Conservation (phyloP, 768 basidiomycete species). For the Cystobasidium onofrii region DNA sequence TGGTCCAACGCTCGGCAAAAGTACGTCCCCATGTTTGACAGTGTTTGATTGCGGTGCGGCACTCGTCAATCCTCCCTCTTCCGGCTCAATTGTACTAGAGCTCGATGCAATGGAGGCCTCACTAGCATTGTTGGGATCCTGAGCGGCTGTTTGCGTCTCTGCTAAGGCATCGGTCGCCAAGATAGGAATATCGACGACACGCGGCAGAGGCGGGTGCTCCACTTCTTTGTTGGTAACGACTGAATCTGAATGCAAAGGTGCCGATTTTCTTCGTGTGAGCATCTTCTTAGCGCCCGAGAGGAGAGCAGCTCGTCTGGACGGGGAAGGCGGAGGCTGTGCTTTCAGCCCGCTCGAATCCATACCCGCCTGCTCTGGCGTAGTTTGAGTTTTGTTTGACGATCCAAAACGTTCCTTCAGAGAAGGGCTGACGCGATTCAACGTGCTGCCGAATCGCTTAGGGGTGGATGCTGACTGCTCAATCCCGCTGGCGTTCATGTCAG, state of each 20-base stretch:
- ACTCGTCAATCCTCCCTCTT: too few species aligned
- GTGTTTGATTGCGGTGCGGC: too few species aligned
- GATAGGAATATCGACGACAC: not conserved
- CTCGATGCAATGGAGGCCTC: too few species aligned
- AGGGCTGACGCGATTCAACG: constrained; percentile 26
- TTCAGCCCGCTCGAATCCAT: too few species aligned
- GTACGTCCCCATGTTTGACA: too few species aligned
- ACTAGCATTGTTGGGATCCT: too few species aligned
- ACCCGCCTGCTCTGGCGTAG: not conserved
- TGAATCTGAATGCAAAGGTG: not conserved
- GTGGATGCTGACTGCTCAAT: too few species aligned
- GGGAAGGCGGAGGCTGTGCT: not conserved
- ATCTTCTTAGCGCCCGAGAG: constrained; percentile 16
- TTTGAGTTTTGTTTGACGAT: not conserved
- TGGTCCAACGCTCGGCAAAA: too few species aligned
- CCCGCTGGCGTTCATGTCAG: too few species aligned
- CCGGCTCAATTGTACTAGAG: too few species aligned
- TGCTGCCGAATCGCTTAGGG: not conserved
- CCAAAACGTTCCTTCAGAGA: constrained; percentile 19
- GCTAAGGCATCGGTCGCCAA: too few species aligned
- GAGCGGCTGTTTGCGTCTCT: too few species aligned
- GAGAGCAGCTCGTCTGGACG: not conserved
- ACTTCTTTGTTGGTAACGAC: not conserved
- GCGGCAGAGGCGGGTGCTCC: not conserved
- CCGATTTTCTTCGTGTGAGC: constrained; percentile 13